Base-by-base conservation (phyloP, 345 rosid species). In the Syzygium jambos region DNA sequence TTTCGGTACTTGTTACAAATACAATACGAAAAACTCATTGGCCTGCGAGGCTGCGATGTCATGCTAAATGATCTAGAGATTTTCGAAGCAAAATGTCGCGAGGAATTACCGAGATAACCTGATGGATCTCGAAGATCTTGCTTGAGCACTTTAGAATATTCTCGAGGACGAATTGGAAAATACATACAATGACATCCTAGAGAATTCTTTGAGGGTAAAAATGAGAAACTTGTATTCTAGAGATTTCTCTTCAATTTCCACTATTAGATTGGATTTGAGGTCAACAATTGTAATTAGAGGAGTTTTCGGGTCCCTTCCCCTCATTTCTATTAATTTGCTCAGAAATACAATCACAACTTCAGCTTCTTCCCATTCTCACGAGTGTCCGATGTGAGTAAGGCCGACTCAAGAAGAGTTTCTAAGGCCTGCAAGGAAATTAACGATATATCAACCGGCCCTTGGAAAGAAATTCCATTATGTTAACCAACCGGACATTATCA, bases 371-470 rank as follows among this genome's bases (percentile, higher is more conserved):
- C 16, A 65, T 30, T 65, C 5, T 59, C 30, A 25, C 5, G 10
- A 59, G 15, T 25, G 30, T 25, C 1, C 23, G 0, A 57, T 57
- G 1, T 25, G 6, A 25, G 29, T 57, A 25, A 11, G 14, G 29
- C 0, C 27, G 3, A 29, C 3, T 29, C 15, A 8, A 17, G 9
- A 14, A 63, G 41, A 63, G 15, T 15, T 29, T 29, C 7, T 65
- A 15, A 0, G 5, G 22, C 5, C 30, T 0, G 2, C 15, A 9
- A 65, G 41, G 38, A 0, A 29, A n/a, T n/a, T n/a, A n/a, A 63
- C 30, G 41, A 21, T 15, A 14, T 7, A 7, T 63, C 8, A 53
- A 53, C 22, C 22, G 1, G 22, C 56, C 56, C 46, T 52, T 15
- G 2, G 19, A 52, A 52, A 52, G 54, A 52, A 52, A 52, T 52